Evolutionary conservation across 768 basidiomycete genomes (phyloP).

Genomic region (Leccinum variicolor): DNA sequence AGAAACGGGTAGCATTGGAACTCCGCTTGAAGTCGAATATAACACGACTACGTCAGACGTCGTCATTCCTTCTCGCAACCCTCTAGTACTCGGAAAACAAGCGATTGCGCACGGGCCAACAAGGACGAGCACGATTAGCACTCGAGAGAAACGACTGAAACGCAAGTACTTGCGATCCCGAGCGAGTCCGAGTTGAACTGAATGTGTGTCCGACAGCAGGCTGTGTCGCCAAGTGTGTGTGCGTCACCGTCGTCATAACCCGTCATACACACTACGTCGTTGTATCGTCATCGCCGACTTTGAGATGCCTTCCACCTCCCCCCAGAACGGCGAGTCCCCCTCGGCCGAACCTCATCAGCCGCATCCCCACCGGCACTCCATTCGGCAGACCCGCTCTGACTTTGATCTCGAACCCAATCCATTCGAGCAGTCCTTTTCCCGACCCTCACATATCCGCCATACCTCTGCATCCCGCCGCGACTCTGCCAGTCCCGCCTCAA

Average conservation of each 20-base stretch:
- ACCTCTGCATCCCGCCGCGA: conserved; percentile 33
- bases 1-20: conserved; percentile 28
- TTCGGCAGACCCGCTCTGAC: conserved; percentile 55
- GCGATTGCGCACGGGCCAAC: conserved; percentile 31
- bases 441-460: conserved; percentile 51
- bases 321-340: conserved; percentile 36
- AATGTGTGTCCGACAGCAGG: conserved; percentile 15
- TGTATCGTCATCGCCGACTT: conserved; percentile 17
- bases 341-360: conserved; percentile 14
- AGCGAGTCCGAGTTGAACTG: conserved; percentile 16
- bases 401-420: conserved; percentile 86
- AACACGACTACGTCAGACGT: conserved; percentile 43
- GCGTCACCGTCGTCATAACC: conserved; percentile 27
- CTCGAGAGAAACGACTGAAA: conserved; percentile 9
- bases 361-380: conserved; percentile 15
- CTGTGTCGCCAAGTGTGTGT: conserved; percentile 19
- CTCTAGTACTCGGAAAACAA: conserved; percentile 22
- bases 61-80: conserved; percentile 37
- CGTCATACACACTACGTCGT: conserved; percentile 10
- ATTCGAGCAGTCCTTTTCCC: conserved; percentile 91
- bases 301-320: conserved; percentile 26
- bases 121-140: conserved; percentile 13
- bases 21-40: conserved; percentile 44
- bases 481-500: conserved; percentile 31
- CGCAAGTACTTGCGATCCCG: conserved; percentile 24